phyloP scores from a whole-genome alignment of 1,284 basidiomycete genomes.

The Cystobasidium pallidum region DNA sequence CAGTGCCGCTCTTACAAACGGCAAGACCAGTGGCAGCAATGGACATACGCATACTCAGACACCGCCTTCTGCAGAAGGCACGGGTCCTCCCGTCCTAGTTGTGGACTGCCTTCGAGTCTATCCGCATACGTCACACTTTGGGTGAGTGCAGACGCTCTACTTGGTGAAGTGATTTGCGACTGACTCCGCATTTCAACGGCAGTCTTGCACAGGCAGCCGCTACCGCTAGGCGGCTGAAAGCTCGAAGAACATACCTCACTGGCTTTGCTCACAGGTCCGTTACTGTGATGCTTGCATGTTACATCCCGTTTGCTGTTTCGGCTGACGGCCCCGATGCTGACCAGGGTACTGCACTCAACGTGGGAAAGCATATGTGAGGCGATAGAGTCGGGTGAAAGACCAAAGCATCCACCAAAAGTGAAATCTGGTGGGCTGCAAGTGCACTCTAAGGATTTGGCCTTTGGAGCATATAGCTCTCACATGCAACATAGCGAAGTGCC shows the following conservation, averaged over 20 bases:
- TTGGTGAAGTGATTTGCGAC: background rate
- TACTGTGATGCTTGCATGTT: background rate
- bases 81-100: conserved; percentile 62
- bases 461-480: conserved; percentile 26
- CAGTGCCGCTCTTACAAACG: background rate
- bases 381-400: conserved; percentile 15
- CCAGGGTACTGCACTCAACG: conserved; percentile 36
- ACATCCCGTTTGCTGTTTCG: too few species aligned
- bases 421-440: conserved; percentile 28
- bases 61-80: background rate
- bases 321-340: background rate
- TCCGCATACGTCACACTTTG: conserved; percentile 72
- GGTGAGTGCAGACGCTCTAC: conserved; percentile 51
- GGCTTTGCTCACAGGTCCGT: conserved; percentile 45
- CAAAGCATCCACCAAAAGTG: conserved; percentile 1
- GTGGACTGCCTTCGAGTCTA: conserved; percentile 70
- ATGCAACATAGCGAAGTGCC: conserved; percentile 36
- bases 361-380: conserved; percentile 31
- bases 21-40: background rate
- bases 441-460: conserved; percentile 11
- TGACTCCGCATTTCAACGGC: background rate
- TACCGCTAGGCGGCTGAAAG: conserved; percentile 63
- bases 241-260: conserved; percentile 66
- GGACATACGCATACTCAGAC: background rate
- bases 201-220: conserved; percentile 63